Percentiles rank a stretch among this genome's conserved stretches.
phyloP scores from a whole-genome alignment of 2,329 filamentous ascomycete species.

The Colletotrichum tofieldiae region DNA sequence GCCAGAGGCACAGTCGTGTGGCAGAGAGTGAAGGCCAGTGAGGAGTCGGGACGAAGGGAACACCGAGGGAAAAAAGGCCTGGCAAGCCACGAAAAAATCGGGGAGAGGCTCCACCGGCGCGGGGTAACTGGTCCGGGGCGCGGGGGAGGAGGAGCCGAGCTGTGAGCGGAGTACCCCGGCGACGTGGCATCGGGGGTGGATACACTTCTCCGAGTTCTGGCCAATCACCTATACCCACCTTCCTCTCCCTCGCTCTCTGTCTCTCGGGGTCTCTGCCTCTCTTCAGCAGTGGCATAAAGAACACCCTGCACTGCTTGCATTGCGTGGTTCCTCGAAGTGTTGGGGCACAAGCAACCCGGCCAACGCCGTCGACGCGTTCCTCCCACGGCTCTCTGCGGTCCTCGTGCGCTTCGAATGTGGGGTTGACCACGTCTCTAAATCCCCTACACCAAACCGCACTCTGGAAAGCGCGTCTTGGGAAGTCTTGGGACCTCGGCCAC shows the following conservation, averaged over 20 bases:
- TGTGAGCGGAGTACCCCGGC: slow-evolving; percentile 15
- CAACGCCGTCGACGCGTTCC: background rate
- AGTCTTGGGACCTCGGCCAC: slow-evolving; percentile 32
- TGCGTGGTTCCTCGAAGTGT: background rate
- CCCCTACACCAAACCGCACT: background rate
- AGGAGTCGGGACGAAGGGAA: background rate
- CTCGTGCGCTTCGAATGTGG: background rate
- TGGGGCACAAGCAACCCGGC: background rate
- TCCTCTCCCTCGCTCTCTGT: too few relatives aligned
- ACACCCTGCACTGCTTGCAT: background rate
- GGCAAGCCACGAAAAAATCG: slow-evolving; percentile 23
- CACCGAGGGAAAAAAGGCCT: background rate
- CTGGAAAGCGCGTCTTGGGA: slow-evolving; percentile 19
- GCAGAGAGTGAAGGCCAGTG: background rate
- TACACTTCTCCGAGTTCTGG: too few relatives aligned
- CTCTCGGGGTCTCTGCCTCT: background rate
- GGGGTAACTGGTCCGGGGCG: slow-evolving; percentile 39
- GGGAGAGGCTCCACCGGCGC: slow-evolving; percentile 36
- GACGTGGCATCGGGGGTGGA: background rate
- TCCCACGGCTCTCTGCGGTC: background rate
- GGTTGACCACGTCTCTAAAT: background rate
- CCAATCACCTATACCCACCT: background rate
- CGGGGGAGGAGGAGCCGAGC: slow-evolving; percentile 41
- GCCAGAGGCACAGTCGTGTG: background rate
- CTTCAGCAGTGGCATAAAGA: background rate